A percentile compares a stretch with the other conserved stretches of the same genome.
Conservation (phyloP, 352 stramenopile genomes). For the Pythium volutum region DNA sequence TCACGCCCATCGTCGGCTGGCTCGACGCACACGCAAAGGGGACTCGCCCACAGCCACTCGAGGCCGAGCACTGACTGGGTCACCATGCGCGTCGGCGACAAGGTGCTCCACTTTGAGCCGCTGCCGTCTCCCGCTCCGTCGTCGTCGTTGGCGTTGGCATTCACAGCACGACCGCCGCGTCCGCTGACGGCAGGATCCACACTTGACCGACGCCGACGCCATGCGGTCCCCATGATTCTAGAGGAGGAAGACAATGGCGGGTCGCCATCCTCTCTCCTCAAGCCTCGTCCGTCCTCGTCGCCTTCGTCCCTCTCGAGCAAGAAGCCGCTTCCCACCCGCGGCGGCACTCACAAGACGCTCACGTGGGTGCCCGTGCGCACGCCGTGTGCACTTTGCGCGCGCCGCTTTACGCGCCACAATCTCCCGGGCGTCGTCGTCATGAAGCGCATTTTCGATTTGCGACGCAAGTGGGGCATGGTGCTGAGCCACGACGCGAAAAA, state of each 20-base stretch:
- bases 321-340: not conserved
- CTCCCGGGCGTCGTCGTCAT: conserved; percentile 29
- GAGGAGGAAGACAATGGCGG: conserved; percentile 2
- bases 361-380: conserved; percentile 23
- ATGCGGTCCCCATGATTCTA: conserved; percentile 23
- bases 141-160: not conserved
- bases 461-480: conserved; percentile 30
- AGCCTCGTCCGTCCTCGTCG: conserved; percentile 19
- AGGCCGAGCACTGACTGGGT: conserved; percentile 19
- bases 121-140: conserved; percentile 9
- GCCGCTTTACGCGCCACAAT: conserved; percentile 21
- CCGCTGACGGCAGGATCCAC: conserved; percentile 16
- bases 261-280: not conserved
- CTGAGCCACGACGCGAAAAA: conserved; percentile 29
- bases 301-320: conserved; percentile 12
- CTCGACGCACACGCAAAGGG: not conserved
- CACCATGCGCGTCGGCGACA: conserved; percentile 20
- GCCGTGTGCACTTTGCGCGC: conserved; percentile 27
- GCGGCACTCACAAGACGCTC: not conserved
- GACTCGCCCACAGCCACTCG: not conserved
- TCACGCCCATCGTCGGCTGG: conserved; percentile 10
- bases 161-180: conserved; percentile 1
- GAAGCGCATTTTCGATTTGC: conserved; percentile 31
- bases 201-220: not conserved
- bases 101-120: conserved; percentile 22